Evolutionary conservation across 2,329 filamentous ascomycete genomes (phyloP).

Genomic region (Aspergillus nomiae): DNA sequence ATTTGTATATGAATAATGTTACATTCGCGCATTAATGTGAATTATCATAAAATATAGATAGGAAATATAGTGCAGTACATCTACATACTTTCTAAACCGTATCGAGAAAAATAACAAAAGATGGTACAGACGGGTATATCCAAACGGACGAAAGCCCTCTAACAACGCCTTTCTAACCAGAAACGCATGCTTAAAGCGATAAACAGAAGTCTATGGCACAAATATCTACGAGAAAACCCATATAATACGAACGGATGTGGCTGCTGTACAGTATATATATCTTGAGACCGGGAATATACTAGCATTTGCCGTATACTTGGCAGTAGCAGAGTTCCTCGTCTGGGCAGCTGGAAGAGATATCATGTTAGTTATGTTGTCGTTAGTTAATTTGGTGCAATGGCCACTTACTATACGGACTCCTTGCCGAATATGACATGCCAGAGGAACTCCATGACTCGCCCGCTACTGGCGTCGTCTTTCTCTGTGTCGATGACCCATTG

Average conservation of each 20-base stretch:
- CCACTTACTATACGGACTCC: constrained; percentile 42
- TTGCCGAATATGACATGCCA: constrained; percentile 62
- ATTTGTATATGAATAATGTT: too few species aligned
- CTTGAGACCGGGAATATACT: neutral
- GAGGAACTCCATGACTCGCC: constrained; percentile 64
- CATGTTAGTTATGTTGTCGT: constrained; percentile 13
- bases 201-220: neutral
- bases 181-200: neutral
- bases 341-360: constrained; percentile 29
- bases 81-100: neutral
- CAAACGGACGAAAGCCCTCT: neutral
- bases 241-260: neutral
- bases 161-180: neutral
- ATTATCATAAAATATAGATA: too few species aligned
- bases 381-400: neutral
- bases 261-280: neutral
- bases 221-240: neutral
- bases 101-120: neutral
- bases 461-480: constrained; percentile 57
- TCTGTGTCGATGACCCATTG: constrained; percentile 63
- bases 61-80: neutral
- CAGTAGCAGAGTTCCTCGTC: constrained; percentile 39
- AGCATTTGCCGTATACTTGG: constrained; percentile 40
- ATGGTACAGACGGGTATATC: neutral
- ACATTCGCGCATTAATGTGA: neutral